Evolutionary conservation across 495 filamentous ascomycete species (phyloP).

Genomic region (Penicillium steckii): DNA sequence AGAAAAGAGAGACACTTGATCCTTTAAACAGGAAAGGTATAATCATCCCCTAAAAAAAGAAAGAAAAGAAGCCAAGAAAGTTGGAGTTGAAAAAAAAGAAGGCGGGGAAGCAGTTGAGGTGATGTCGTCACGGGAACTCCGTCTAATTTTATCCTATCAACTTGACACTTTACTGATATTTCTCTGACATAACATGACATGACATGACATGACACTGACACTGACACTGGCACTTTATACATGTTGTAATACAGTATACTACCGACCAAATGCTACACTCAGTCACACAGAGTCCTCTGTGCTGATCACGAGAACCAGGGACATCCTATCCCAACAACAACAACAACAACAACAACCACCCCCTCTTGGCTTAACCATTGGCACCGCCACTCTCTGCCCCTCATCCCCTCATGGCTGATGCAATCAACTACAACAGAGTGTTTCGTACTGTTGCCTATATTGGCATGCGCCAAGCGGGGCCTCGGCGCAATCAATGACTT

Average conservation of each 20-base stretch:
- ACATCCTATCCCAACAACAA: too few relatives aligned
- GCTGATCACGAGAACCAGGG: too few relatives aligned
- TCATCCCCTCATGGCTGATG: too few relatives aligned
- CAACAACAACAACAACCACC: too few relatives aligned
- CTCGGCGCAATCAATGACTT: background rate
- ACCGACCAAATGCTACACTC: background rate
- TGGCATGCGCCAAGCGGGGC: background rate
- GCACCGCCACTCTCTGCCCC: background rate
- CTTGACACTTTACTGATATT: too few relatives aligned
- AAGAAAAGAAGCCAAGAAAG: background rate
- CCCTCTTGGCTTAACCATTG: background rate
- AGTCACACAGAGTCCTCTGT: background rate
- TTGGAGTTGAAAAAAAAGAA: slow-evolving; percentile 9
- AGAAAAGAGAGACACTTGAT: background rate
- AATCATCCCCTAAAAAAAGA: too few relatives aligned
- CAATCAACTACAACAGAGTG: too few relatives aligned
- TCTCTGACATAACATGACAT: too few relatives aligned
- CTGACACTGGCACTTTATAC: background rate
- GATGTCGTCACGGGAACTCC: slow-evolving; percentile 22
- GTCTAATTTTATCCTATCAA: background rate
- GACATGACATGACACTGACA: too few relatives aligned
- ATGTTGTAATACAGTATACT: background rate
- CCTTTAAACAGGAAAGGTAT: background rate
- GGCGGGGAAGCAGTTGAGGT: slow-evolving; percentile 13
- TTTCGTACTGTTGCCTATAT: background rate